Evolutionary conservation across 2,329 filamentous ascomycete genomes (phyloP).

Genomic region (Ceratocystis papillata): DNA sequence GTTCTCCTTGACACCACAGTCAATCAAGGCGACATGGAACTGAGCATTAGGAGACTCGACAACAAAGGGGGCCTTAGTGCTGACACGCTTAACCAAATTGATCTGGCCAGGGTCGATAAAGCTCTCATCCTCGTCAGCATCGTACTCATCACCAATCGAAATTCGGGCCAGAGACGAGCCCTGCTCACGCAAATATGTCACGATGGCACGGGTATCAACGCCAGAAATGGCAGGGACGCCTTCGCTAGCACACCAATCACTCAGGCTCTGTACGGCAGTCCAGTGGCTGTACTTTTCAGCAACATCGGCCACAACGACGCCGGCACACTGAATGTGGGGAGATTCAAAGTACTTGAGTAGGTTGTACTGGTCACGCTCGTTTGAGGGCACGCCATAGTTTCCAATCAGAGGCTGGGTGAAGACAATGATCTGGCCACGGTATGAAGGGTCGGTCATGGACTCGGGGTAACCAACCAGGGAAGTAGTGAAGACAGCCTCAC

Average conservation of each 20-base stretch:
- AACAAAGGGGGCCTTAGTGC: constrained; percentile 96
- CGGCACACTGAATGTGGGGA: constrained; percentile 90
- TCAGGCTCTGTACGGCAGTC: constrained; percentile 90
- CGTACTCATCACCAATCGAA: constrained; percentile 92
- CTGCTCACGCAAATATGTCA: constrained; percentile 89
- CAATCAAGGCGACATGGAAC: constrained; percentile 86
- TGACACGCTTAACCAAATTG: constrained; percentile 91
- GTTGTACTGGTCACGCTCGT: constrained; percentile 72
- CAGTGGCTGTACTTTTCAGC: constrained; percentile 94
- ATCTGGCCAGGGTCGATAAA: constrained; percentile 93
- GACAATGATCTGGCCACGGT: constrained; percentile 90
- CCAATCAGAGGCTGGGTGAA: constrained; percentile 97
- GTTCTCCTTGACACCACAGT: constrained; percentile 99
- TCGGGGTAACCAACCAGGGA: constrained; percentile 96
- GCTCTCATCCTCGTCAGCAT: constrained; percentile 94
- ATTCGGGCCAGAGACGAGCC: constrained; percentile 93
- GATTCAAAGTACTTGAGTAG: constrained; percentile 97
- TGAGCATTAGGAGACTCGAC: constrained; percentile 73
- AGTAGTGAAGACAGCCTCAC: constrained; percentile 97
- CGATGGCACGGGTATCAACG: constrained; percentile 92
- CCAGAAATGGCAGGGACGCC: constrained; percentile 93
- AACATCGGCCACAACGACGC: constrained; percentile 90
- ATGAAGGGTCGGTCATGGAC: constrained; percentile 79
- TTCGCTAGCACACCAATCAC: constrained; percentile 91
- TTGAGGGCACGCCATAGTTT: constrained; percentile 94